These are phyloP conservation scores for Luffa acutangula DNA, from an alignment of 306 rosid species.

Conservation along the genomic window DNA sequence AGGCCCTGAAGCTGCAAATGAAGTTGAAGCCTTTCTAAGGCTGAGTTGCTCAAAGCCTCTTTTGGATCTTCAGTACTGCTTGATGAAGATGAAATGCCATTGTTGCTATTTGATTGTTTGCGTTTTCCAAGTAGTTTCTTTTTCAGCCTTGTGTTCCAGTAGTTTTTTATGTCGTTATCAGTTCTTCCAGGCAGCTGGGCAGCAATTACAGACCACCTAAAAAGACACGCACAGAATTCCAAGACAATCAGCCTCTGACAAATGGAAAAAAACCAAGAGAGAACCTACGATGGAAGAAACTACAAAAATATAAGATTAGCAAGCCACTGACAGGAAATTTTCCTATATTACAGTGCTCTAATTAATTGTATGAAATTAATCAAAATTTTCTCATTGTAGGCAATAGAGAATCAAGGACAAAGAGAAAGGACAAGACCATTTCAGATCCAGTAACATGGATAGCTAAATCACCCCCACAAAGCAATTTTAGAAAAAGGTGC, in stretches of 20 bases:
- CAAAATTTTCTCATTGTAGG: no score
- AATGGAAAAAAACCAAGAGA: slow-evolving; percentile 5
- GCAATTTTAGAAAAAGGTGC: background rate
- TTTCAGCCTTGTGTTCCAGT: slow-evolving; percentile 94
- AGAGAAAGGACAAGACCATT: slow-evolving; percentile 42
- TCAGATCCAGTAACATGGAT: background rate
- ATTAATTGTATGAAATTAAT: no score
- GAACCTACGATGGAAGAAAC: background rate
- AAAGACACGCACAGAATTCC: slow-evolving; percentile 6
- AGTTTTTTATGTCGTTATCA: slow-evolving; percentile 92
- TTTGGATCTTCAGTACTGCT: slow-evolving; percentile 13
- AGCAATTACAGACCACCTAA: slow-evolving; percentile 98
- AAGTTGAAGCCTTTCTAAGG: slow-evolving; percentile 89
- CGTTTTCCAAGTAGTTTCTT: slow-evolving; percentile 84
- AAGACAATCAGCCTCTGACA: slow-evolving; percentile 18
- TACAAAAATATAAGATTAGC: background rate
- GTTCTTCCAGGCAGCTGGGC: slow-evolving; percentile 99
- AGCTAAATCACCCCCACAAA: background rate
- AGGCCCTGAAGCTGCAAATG: slow-evolving; percentile 88
- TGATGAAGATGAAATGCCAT: slow-evolving; percentile 2
- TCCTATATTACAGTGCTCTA: no score
- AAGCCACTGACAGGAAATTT: no score
- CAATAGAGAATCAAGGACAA: slow-evolving; percentile 18
- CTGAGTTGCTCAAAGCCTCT: slow-evolving; percentile 58
- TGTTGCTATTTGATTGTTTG: slow-evolving; percentile 34